These are phyloP conservation scores for Colletotrichum sp. DNA, from an alignment of 2,329 filamentous ascomycete genomes.

Conservation along the genomic window DNA sequence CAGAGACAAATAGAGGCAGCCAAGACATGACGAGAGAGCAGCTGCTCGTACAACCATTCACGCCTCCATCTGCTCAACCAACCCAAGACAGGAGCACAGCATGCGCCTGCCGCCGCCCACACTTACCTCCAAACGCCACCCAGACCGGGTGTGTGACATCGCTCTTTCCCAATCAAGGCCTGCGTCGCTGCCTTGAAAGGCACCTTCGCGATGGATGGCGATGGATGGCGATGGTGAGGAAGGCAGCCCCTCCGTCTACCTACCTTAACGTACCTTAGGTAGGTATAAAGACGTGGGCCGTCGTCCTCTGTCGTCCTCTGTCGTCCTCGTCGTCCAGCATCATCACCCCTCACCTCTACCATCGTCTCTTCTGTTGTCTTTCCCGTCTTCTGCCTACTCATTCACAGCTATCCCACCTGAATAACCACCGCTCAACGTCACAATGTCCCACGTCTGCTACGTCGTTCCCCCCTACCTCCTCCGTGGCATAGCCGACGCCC, in stretches of 20 bases:
- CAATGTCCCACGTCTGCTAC: slow-evolving; percentile 33
- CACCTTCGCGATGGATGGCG: neutral
- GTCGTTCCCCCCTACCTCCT: slow-evolving; percentile 54
- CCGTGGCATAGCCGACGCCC: slow-evolving; percentile 43
- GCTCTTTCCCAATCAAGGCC: neutral
- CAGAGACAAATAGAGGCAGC: neutral
- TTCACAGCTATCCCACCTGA: neutral
- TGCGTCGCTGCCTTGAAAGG: neutral
- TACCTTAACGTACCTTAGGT: neutral
- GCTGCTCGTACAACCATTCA: neutral
- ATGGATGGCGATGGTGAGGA: neutral
- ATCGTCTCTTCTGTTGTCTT: neutral
- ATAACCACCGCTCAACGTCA: neutral
- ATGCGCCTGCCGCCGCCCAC: neutral
- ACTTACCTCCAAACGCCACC: neutral
- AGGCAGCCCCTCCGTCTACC: neutral
- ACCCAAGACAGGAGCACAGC: neutral
- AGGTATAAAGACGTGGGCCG: neutral
- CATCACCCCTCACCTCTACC: neutral
- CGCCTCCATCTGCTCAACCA: neutral
- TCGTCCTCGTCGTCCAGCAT: neutral
- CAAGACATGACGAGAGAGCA: neutral
- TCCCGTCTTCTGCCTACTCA: neutral
- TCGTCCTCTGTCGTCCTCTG: neutral
- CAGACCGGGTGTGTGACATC: neutral